Evolutionary conservation across 1,139 yeast genomes (phyloP).

Genomic region (Blastobotrys elegans): DNA sequence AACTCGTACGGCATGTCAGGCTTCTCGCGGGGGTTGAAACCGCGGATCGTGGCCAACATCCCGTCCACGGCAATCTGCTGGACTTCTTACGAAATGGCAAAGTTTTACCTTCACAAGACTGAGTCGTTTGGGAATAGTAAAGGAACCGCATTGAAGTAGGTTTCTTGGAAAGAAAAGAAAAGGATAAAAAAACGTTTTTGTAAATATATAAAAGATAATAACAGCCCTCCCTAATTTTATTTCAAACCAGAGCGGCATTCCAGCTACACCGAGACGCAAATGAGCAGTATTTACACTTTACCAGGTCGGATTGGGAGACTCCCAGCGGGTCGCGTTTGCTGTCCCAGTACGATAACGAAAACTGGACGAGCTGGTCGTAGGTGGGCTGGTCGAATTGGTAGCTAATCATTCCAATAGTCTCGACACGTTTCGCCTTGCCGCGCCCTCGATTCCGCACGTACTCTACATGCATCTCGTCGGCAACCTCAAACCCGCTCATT

Average conservation of each 20-base stretch:
- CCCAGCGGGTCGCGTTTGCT: slow-evolving; percentile 28
- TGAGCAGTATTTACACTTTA: slow-evolving; percentile 24
- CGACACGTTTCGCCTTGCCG: slow-evolving; percentile 4
- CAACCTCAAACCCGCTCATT: background rate
- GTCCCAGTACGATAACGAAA: slow-evolving; percentile 28
- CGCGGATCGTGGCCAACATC: slow-evolving; percentile 87
- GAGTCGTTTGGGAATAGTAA: slow-evolving; percentile 11
- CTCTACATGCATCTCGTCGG: slow-evolving; percentile 19
- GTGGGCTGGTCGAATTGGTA: slow-evolving; percentile 21
- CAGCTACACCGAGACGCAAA: slow-evolving; percentile 23
- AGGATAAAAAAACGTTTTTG: background rate
- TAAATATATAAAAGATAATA: background rate
- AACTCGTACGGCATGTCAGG: slow-evolving; percentile 63
- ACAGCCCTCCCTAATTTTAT: background rate
- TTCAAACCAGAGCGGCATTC: slow-evolving; percentile 16
- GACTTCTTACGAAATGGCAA: slow-evolving; percentile 99
- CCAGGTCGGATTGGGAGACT: slow-evolving; percentile 19
- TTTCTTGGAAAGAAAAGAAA: no score
- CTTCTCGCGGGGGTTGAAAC: slow-evolving; percentile 79
- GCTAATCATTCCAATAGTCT: slow-evolving; percentile 19
- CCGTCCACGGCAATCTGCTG: slow-evolving; percentile 97
- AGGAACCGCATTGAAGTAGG: background rate
- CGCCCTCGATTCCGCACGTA: slow-evolving; percentile 18
- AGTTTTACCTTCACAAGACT: slow-evolving; percentile 46
- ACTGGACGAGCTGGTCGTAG: slow-evolving; percentile 20